These are phyloP conservation scores for Aurifilum marmelostoma DNA, from an alignment of 2,329 filamentous ascomycete genomes.

Conservation along the genomic window DNA sequence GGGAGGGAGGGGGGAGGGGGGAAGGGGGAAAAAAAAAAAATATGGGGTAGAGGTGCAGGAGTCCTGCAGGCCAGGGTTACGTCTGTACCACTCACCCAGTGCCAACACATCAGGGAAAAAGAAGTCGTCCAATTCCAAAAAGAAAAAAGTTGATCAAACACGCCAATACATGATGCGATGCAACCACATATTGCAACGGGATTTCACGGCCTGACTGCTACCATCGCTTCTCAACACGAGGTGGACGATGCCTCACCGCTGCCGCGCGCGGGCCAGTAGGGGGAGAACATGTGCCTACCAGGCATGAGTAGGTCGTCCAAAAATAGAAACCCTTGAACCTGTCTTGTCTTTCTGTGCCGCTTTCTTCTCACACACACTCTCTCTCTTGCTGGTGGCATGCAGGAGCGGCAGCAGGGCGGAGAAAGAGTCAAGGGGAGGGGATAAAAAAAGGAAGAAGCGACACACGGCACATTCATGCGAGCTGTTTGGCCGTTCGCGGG, in stretches of 20 bases:
- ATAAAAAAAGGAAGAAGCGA: no score
- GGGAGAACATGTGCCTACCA: background rate
- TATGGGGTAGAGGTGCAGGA: background rate
- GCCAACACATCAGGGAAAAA: background rate
- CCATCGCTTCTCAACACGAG: background rate
- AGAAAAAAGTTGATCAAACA: background rate
- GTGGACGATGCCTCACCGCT: background rate
- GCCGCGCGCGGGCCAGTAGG: background rate
- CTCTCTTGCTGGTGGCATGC: background rate
- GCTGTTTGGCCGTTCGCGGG: background rate
- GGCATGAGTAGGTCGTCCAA: conserved; percentile 10
- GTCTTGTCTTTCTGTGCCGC: conserved; percentile 9
- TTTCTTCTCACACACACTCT: no score
- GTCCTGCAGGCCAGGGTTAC: background rate
- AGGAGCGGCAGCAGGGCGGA: background rate
- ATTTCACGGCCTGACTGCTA: background rate
- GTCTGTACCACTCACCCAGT: background rate
- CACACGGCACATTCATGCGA: conserved; percentile 5
- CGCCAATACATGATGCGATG: conserved; percentile 7
- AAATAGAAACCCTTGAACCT: conserved; percentile 1
- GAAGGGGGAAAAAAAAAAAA: no score
- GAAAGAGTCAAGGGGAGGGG: no score
- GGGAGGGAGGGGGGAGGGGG: no score
- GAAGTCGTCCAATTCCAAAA: no score
- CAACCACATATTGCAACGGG: background rate